Base-by-base conservation (phyloP, 257 asterid species). In the Fraxinus excelsior region DNA sequence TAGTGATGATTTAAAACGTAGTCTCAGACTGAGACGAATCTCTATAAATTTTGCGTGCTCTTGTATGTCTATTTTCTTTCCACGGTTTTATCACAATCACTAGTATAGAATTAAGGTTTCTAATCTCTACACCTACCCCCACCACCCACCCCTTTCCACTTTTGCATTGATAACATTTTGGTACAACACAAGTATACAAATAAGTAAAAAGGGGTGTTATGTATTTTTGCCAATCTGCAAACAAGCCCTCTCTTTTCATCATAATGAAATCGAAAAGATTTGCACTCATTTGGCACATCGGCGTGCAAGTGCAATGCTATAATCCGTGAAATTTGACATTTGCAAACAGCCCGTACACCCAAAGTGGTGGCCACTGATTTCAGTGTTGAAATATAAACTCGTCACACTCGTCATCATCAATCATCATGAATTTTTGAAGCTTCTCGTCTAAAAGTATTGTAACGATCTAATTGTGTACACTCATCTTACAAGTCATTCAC, bases 281-380 rank as follows among this genome's bases (percentile, higher is more conserved):
- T 77, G 78, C 87, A 81, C 86, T 74, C 4, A 53, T 81, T 51
- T 64, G 80, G 89, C 32, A 79, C 4, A 35, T 70, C 51, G 89
- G 90, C 90, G 90, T 86, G 90, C 86, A 19, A 29, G 90, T 86
- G 90, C 86, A 19, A 29, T 19, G 71, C 74, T 74, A 53, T 29
- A 51, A 34, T 44, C 70, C 23, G 18, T 72, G 71, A 51, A 74
- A 69, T 70, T 53, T 38, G 25, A 28, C 81, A 31, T 35, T 28
- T 79, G 71, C 19, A 13, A 18, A 25, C 26, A 35, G 10, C 12
- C 51, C 16, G 2, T 26, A 64, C 42, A 5, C 51, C 76, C 16
- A 23, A 71, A 60, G 25, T 21, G 8, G 60, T 19, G 19, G 31
- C 31, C 10, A 2, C 29, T 81, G 74, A 81, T 73, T 77, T 60